Conservation (phyloP, 1,284 basidiomycete species). For the Cutaneotrichosporon spelunceum region DNA sequence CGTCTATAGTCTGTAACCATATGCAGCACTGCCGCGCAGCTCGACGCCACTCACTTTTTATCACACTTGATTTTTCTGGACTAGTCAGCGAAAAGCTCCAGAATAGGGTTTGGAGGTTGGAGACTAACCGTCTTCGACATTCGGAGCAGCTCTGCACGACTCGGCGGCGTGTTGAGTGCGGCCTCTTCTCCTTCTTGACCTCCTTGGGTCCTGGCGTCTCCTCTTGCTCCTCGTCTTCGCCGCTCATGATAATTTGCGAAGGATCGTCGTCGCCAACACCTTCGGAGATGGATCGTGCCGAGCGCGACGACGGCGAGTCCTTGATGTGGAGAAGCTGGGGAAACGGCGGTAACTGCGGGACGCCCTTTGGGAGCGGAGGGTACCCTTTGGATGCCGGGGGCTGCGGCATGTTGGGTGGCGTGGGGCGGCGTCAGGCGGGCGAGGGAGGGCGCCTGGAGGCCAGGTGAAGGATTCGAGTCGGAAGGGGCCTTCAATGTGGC, state of each 20-base stretch:
- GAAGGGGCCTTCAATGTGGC: not conserved
- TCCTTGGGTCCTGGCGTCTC: constrained; percentile 18
- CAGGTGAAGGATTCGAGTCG: not conserved
- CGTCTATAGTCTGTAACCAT: not conserved
- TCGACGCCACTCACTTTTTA: constrained; percentile 42
- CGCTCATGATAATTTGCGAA: constrained; percentile 16
- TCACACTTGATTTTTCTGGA: constrained; percentile 51
- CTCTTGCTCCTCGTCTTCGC: constrained; percentile 30
- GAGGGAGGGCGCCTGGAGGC: not conserved
- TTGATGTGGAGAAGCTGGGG: constrained; percentile 38
- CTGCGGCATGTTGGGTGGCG: constrained; percentile 27
- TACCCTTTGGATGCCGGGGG: constrained; percentile 36
- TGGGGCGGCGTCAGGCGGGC: not conserved
- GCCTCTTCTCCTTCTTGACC: constrained; percentile 39
- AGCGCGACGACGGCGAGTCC: constrained; percentile 20
- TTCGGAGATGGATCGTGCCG: constrained; percentile 12
- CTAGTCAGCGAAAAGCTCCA: not conserved
- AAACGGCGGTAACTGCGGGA: constrained; percentile 38
- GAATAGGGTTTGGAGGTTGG: not conserved
- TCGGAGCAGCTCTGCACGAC: constrained; percentile 53
- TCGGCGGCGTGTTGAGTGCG: constrained; percentile 44
- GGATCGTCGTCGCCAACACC: constrained; percentile 21
- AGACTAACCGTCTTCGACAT: constrained; percentile 42
- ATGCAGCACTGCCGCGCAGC: constrained; percentile 28
- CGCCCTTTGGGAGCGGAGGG: constrained; percentile 27